phyloP scores from a whole-genome alignment of 805 yeast species.

The Teunomyces barrocoloradensis region DNA sequence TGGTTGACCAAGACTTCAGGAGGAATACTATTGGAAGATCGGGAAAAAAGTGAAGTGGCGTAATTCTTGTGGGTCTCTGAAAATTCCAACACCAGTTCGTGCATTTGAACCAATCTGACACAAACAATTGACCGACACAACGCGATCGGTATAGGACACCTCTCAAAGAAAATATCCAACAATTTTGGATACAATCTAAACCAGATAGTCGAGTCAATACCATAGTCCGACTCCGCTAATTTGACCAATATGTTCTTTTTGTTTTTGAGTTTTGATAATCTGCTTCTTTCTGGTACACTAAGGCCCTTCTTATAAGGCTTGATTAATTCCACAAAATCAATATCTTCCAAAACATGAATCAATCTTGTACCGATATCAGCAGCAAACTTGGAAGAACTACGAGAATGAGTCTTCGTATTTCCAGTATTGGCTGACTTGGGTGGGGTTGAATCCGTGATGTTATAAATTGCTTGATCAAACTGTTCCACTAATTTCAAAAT shows the following conservation, averaged over 20 bases:
- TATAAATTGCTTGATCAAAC: constrained; percentile 80
- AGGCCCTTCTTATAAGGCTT: constrained; percentile 47
- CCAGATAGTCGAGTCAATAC: constrained; percentile 97
- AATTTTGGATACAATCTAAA: constrained; percentile 80
- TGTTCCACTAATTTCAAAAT: constrained; percentile 77
- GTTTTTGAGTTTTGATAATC: constrained; percentile 63
- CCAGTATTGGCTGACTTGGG: constrained; percentile 7
- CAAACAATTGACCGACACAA: constrained; percentile 89
- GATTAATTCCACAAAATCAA: constrained; percentile 65
- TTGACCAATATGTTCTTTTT: constrained; percentile 68
- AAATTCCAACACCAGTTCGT: constrained; percentile 60
- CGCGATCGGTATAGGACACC: constrained; percentile 92
- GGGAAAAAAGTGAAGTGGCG: constrained; percentile 36
- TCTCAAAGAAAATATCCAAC: constrained; percentile 66
- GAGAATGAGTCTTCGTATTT: constrained; percentile 39
- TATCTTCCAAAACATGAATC: constrained; percentile 70
- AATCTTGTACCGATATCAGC: constrained; percentile 77
- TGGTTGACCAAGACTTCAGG: constrained; percentile 77
- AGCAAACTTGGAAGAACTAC: constrained; percentile 67
- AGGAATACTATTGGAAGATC: constrained; percentile 33
- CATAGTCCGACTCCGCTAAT: constrained; percentile 87
- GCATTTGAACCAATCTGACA: constrained; percentile 80
- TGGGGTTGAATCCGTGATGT: constrained; percentile 30
- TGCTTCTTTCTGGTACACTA: constrained; percentile 74
- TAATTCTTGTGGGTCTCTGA: constrained; percentile 44